Evolutionary conservation across 108 stramenopile genomes (phyloP).

Genomic region (Nitzschia sp.): DNA sequence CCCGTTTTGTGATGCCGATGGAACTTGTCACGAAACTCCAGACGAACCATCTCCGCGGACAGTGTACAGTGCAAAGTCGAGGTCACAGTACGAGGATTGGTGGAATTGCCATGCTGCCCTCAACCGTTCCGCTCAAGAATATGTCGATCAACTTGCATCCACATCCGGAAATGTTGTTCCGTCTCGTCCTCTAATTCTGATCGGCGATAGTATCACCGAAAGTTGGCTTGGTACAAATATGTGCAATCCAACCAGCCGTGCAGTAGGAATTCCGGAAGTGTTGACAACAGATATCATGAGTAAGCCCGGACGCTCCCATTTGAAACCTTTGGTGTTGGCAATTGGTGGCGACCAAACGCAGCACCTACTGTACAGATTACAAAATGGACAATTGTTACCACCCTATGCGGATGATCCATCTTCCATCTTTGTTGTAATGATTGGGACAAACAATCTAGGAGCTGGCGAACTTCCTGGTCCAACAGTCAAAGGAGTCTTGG

Average conservation of each 20-base stretch:
- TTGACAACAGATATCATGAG: conserved; percentile 5
- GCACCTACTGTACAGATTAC: conserved; percentile 32
- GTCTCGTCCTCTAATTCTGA: conserved; percentile 38
- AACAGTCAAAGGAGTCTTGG: conserved; percentile 24
- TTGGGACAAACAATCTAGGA: conserved; percentile 41
- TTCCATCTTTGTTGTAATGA: conserved; percentile 35
- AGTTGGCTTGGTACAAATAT: conserved; percentile 46
- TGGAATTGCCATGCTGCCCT: conserved; percentile 22
- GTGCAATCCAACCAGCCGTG: conserved; percentile 25
- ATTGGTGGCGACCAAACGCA: conserved; percentile 35
- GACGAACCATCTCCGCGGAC: conserved; percentile 44
- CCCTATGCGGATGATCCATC: conserved; percentile 18
- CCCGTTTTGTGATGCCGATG: conserved; percentile 33
- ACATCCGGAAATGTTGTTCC: no score
- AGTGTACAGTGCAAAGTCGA: conserved; percentile 30
- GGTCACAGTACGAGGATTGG: conserved; percentile 33
- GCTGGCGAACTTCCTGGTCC: conserved; percentile 42
- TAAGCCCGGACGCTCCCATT: not conserved
- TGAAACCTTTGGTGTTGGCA: conserved; percentile 35
- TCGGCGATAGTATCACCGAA: conserved; percentile 66
- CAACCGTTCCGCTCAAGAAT: conserved; percentile 15
- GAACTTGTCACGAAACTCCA: conserved; percentile 37
- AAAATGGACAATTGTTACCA: conserved; percentile 26
- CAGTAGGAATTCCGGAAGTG: conserved; percentile 24
- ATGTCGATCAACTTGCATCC: conserved; percentile 6